A percentile compares a stretch with the other conserved stretches of the same genome.
Conservation (phyloP, 192 early-diverging fungal species). For the Coemansia umbellata region DNA sequence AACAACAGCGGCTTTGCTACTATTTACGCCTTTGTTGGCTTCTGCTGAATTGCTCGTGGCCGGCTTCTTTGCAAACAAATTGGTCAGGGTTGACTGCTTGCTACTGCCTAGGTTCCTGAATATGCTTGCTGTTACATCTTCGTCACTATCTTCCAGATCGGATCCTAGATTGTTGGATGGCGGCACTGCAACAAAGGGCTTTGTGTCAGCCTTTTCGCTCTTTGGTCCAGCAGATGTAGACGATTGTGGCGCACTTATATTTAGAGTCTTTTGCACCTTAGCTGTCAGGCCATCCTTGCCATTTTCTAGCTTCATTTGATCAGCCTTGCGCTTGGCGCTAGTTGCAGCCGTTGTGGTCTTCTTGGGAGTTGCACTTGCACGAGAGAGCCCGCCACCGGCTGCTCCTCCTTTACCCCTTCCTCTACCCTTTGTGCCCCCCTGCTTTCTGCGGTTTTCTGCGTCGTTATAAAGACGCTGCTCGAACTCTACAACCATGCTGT, state of each 20-base stretch:
- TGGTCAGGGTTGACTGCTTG: slow-evolving; percentile 26
- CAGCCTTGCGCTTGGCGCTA: slow-evolving; percentile 46
- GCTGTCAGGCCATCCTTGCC: no score
- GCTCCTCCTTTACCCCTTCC: slow-evolving; percentile 28
- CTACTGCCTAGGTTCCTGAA: slow-evolving; percentile 28
- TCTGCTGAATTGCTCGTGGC: not conserved
- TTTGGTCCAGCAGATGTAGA: not conserved
- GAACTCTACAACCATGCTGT: slow-evolving; percentile 52
- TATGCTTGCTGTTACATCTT: slow-evolving; percentile 31
- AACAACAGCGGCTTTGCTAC: not conserved
- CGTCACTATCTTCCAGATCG: slow-evolving; percentile 50
- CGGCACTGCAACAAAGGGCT: not conserved
- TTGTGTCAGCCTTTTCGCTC: not conserved
- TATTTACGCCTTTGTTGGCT: not conserved
- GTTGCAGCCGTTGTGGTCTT: slow-evolving; percentile 8
- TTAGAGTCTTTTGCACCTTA: no score
- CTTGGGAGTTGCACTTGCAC: slow-evolving; percentile 20
- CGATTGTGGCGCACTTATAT: no score
- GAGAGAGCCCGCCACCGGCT: no score
- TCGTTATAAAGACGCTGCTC: slow-evolving; percentile 35
- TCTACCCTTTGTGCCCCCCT: slow-evolving; percentile 25
- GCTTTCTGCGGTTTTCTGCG: slow-evolving; percentile 32
- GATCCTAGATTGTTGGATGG: slow-evolving; percentile 34
- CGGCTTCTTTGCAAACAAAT: slow-evolving; percentile 19
- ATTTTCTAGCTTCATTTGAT: not conserved